Conservation (phyloP, 768 basidiomycete species). For the Mycena albidolilacea region DNA sequence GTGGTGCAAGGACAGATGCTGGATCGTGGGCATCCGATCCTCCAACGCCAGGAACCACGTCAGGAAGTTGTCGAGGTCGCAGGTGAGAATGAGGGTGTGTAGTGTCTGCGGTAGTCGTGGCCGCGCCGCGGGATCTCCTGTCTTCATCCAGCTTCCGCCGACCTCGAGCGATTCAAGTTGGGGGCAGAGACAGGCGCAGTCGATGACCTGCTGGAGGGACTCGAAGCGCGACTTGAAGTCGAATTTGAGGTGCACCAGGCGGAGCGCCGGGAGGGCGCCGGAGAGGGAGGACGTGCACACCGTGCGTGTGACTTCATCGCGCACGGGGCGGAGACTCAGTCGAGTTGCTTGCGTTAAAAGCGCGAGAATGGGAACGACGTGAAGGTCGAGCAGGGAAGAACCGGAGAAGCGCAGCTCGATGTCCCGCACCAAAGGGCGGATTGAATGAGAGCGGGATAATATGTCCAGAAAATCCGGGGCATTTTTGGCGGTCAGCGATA, state of each 20-base stretch:
- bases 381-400: slow-evolving; percentile 8
- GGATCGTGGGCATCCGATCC: slow-evolving; percentile 20
- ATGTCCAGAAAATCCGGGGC: slow-evolving; percentile 13
- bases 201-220: slow-evolving; percentile 32
- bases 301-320: slow-evolving; percentile 16
- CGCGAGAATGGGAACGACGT: slow-evolving; percentile 7
- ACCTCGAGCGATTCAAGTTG: slow-evolving; percentile 35
- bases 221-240: slow-evolving; percentile 36
- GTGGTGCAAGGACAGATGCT: slow-evolving; percentile 18
- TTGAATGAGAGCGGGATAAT: not conserved
- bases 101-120: slow-evolving; percentile 7
- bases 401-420: slow-evolving; percentile 26
- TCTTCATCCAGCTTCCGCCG: slow-evolving; percentile 34
- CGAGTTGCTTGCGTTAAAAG: slow-evolving; percentile 1
- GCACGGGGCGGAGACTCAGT: slow-evolving; percentile 7
- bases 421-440: slow-evolving; percentile 19
- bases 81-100: slow-evolving; percentile 33
- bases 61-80: slow-evolving; percentile 34
- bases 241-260: slow-evolving; percentile 24
- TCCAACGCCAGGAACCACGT: slow-evolving; percentile 30
- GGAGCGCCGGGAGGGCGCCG: not conserved
- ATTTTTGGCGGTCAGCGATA: slow-evolving; percentile 24
- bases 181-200: slow-evolving; percentile 27
- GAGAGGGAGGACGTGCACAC: slow-evolving; percentile 18
- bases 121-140: slow-evolving; percentile 5